Percentiles rank a stretch among this genome's conserved stretches.
Conservation (phyloP, 2,329 filamentous ascomycete genomes). For the Aureobasidium zeae region DNA sequence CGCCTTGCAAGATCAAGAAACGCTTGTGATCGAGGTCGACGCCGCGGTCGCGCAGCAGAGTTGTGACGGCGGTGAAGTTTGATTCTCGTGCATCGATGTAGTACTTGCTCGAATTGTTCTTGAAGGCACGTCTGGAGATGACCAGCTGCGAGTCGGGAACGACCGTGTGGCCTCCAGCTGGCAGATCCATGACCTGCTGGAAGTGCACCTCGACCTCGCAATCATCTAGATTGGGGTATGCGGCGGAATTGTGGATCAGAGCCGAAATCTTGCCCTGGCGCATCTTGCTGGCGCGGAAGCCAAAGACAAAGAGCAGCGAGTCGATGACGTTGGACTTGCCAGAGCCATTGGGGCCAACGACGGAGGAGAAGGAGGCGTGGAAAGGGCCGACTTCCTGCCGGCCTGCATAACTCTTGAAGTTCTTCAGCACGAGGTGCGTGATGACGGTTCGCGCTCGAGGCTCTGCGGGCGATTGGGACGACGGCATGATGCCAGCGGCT, state of each 20-base stretch:
- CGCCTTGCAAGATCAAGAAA: conserved; percentile 92
- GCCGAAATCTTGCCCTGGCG: conserved; percentile 96
- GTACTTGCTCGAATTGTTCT: conserved; percentile 97
- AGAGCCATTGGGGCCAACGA: conserved; percentile 94
- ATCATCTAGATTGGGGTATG: conserved; percentile 72
- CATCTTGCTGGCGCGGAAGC: conserved; percentile 98
- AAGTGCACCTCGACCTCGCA: conserved; percentile 98
- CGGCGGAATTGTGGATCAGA: conserved; percentile 91
- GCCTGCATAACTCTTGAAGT: conserved; percentile 98
- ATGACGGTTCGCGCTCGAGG: conserved; percentile 87
- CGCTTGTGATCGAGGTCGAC: conserved; percentile 97
- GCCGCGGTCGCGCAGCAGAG: conserved; percentile 73
- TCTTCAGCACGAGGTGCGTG: conserved; percentile 80
- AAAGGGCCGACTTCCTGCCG: conserved; percentile 93
- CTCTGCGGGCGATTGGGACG: conserved; percentile 61
- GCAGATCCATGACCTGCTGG: conserved; percentile 83
- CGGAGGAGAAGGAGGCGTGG: conserved; percentile 92
- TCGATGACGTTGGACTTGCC: conserved; percentile 99
- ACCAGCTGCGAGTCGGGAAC: conserved; percentile 77
- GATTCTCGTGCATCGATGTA: conserved; percentile 88
- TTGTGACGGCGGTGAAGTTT: conserved; percentile 86
- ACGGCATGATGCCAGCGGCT: conserved; percentile 50
- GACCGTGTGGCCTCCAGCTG: conserved; percentile 62
- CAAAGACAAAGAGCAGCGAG: conserved; percentile 96
- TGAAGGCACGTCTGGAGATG: conserved; percentile 88